Conservation (phyloP, 257 asterid genomes). For the Solanum arcanum region DNA sequence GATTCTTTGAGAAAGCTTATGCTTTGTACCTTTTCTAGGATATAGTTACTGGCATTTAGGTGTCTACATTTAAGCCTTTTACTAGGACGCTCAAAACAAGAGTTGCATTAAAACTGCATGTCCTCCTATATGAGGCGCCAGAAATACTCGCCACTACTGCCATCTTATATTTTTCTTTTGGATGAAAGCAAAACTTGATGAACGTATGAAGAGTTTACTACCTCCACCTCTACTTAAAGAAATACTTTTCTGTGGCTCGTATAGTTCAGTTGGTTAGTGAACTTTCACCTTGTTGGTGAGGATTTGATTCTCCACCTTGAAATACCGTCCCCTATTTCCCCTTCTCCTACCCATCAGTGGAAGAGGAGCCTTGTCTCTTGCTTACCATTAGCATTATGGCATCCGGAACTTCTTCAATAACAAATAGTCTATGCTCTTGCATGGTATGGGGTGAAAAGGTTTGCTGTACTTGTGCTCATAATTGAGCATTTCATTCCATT, state of each 20-base stretch:
- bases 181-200: background rate
- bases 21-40: background rate
- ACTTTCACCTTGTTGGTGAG: background rate
- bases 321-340: background rate
- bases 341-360: background rate
- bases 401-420: conserved; percentile 11
- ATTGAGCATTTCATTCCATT: background rate
- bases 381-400: conserved; percentile 7
- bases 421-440: conserved; percentile 1
- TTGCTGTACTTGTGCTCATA: conserved; percentile 1
- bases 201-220: background rate
- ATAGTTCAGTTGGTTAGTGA: background rate
- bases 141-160: background rate
- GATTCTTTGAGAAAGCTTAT: background rate
- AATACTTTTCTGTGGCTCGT: background rate
- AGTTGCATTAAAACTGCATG: background rate
- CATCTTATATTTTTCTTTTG: background rate
- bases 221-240: background rate
- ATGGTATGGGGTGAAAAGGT: conserved; percentile 1
- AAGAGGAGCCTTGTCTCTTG: conserved; percentile 17
- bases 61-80: background rate
- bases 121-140: background rate
- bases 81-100: background rate
- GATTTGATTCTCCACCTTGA: background rate
- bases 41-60: background rate